A percentile compares a stretch with the other conserved stretches of the same genome.
Evolutionary conservation across 169 alveolate species (phyloP).

Genomic region (Eimeria tenella): DNA sequence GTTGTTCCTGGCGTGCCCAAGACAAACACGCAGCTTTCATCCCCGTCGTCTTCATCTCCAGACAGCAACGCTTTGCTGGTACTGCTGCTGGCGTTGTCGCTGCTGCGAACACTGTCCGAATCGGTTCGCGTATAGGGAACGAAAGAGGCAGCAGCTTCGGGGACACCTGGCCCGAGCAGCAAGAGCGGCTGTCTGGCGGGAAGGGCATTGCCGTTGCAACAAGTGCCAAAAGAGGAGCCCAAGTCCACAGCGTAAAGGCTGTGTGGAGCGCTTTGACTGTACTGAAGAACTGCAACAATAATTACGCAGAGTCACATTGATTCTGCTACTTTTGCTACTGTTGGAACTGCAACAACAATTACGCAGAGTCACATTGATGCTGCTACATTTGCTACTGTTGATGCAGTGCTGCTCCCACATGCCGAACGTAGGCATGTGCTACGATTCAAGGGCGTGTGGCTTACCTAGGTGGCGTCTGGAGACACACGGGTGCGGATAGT

Average conservation of each 20-base stretch:
- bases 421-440: neutral
- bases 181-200: neutral
- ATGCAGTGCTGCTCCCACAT: constrained; percentile 1
- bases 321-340: neutral
- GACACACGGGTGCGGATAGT: constrained; percentile 17
- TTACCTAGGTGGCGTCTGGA: neutral
- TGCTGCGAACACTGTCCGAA: neutral
- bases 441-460: neutral
- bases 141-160: neutral
- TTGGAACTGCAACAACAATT: neutral
- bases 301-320: neutral
- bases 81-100: neutral
- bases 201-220: constrained; percentile 11
- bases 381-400: neutral
- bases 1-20: neutral
- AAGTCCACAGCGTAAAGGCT: constrained; percentile 12
- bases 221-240: constrained; percentile 12
- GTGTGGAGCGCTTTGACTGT: neutral
- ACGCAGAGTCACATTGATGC: neutral
- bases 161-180: constrained; percentile 4
- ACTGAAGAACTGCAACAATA: constrained; percentile 14
- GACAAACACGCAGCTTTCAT: neutral
- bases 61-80: neutral
- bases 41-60: neutral
- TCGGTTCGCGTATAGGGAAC: neutral